A percentile compares a stretch with the other conserved stretches of the same genome.
Evolutionary conservation across 2,329 filamentous ascomycete species (phyloP).

Genomic region (Colletotrichum eremochloae): DNA sequence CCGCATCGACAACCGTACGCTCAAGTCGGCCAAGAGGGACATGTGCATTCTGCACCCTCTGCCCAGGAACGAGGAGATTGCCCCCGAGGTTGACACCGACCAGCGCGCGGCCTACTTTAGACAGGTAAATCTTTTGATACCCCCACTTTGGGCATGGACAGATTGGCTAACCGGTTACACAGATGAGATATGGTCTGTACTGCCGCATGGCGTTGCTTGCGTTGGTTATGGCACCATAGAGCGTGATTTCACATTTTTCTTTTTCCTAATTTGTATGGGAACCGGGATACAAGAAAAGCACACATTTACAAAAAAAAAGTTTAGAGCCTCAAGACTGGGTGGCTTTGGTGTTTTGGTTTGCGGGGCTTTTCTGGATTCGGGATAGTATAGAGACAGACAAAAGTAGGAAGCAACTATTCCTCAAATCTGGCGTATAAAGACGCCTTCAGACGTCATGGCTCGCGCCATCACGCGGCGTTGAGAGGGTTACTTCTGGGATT

Average conservation of each 20-base stretch:
- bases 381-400: conserved; percentile 28
- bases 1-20: conserved; percentile 88
- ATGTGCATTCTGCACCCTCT: conserved; percentile 98
- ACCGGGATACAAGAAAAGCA: conserved; percentile 30
- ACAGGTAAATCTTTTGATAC: conserved; percentile 78
- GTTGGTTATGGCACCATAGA: conserved; percentile 76
- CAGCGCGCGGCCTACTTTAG: conserved; percentile 97
- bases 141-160: background rate
- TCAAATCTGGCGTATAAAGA: conserved; percentile 33
- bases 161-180: conserved; percentile 56
- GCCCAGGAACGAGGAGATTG: conserved; percentile 92
- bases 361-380: conserved; percentile 20
- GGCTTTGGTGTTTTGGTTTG: conserved; percentile 31
- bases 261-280: conserved; percentile 17
- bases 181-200: conserved; percentile 99
- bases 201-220: conserved; percentile 97
- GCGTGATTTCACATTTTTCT: conserved; percentile 37
- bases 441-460: conserved; percentile 36
- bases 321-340: conserved; percentile 25
- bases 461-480: conserved; percentile 30
- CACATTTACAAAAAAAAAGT: conserved; percentile 23
- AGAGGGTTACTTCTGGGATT: conserved; percentile 24
- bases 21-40: conserved; percentile 91
- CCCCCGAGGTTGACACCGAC: conserved; percentile 97
- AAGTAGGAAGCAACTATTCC: conserved; percentile 42